A percentile compares a stretch with the other conserved stretches of the same genome.
These are phyloP conservation scores for Ogataea pignaliae DNA, from an alignment of 805 yeast genomes.

Conservation along the genomic window DNA sequence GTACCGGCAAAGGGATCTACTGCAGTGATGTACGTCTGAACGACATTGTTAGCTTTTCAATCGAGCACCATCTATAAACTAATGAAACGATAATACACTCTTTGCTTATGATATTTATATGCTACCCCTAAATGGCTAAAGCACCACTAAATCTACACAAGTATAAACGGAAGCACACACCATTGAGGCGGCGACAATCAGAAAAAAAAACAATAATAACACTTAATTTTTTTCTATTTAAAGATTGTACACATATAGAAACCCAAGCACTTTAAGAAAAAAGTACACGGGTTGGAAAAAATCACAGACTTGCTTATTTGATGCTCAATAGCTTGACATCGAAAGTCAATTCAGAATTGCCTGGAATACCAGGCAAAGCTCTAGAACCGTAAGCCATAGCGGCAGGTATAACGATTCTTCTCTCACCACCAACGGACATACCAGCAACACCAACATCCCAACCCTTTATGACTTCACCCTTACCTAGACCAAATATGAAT, in stretches of 20 bases:
- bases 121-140: no score
- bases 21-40: conserved; percentile 1
- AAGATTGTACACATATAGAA: neutral
- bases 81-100: no score
- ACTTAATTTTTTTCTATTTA: neutral
- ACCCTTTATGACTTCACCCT: conserved; percentile 98
- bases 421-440: conserved; percentile 98
- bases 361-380: conserved; percentile 94
- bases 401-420: conserved; percentile 94
- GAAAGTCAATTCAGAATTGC: conserved; percentile 93
- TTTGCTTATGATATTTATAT: no score
- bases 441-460: conserved; percentile 99
- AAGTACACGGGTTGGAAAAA: neutral
- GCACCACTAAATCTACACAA: no score
- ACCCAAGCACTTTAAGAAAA: neutral
- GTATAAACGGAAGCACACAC: no score
- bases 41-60: no score
- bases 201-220: neutral
- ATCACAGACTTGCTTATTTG: conserved; percentile 48
- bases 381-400: conserved; percentile 95
- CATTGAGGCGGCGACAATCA: neutral
- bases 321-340: conserved; percentile 91
- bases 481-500: conserved; percentile 83
- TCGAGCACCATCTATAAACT: no score
- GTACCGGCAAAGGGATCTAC: conserved; percentile 26